Evolutionary conservation across 2,329 filamentous ascomycete species (phyloP).

Genomic region (Phaeosphaeriaceae sp.): DNA sequence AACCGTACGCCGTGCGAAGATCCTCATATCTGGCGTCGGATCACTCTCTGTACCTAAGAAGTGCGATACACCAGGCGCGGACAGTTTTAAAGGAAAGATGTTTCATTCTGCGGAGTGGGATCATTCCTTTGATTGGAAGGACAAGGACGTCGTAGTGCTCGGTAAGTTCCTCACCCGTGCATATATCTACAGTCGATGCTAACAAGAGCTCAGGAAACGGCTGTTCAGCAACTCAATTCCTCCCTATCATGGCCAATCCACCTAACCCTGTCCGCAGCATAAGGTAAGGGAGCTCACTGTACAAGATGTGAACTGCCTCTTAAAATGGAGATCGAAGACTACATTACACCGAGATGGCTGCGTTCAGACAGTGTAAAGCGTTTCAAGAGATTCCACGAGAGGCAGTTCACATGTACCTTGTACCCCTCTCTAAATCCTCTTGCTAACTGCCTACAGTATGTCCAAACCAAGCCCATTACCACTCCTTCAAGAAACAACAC

Average conservation of each 20-base stretch:
- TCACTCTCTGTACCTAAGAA: slow-evolving; percentile 40
- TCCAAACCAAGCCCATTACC: too few relatives aligned
- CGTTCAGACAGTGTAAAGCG: too few relatives aligned
- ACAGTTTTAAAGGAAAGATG: slow-evolving; percentile 51
- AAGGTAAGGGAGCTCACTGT: slow-evolving; percentile 12
- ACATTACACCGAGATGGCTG: too few relatives aligned
- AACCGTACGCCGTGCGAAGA: slow-evolving; percentile 29
- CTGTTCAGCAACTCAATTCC: slow-evolving; percentile 58
- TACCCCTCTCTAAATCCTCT: too few relatives aligned
- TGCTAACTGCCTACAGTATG: too few relatives aligned
- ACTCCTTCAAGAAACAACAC: too few relatives aligned
- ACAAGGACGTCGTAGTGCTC: slow-evolving; percentile 41
- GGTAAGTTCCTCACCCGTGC: slow-evolving; percentile 18
- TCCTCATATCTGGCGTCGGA: slow-evolving; percentile 36
- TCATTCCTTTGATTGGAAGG: slow-evolving; percentile 57
- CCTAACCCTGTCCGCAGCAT: slow-evolving; percentile 47
- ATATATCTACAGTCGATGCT: background rate
- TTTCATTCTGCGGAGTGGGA: slow-evolving; percentile 52
- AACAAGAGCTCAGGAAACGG: slow-evolving; percentile 49
- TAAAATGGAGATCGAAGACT: too few relatives aligned
- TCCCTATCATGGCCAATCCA: slow-evolving; percentile 53
- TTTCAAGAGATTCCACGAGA: too few relatives aligned
- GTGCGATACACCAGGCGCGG: slow-evolving; percentile 53
- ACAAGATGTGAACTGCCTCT: too few relatives aligned
- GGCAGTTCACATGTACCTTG: too few relatives aligned